Evolutionary conservation across 352 stramenopile genomes (phyloP), one percentile per base, ranked within the genome.

Genomic region (Globisporangium emineosum): DNA sequence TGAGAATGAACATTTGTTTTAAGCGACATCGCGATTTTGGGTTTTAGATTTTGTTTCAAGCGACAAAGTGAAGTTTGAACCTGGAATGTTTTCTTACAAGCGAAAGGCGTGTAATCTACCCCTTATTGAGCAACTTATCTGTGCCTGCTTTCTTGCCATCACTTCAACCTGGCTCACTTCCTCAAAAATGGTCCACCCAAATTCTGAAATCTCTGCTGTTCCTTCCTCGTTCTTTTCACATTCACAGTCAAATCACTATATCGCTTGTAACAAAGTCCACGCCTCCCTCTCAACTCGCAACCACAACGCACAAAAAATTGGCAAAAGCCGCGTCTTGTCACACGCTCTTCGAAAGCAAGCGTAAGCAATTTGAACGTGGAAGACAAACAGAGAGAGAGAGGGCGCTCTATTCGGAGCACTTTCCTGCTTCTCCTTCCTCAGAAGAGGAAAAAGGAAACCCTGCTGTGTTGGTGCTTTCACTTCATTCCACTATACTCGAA

Each of bases 141-240:
- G 12, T 12, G 35, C n/a, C 33, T 40, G 33, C 15, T 40, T 40
- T 13, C 9, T 40, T 9, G 12, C 19, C 40, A 25, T 29, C 55
- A 60, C 54, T 60, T 60, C 54, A 60, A 60, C 33, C 55, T 60
- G 55, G 55, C 55, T 60, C 13, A 5, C 37, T 45, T 45, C 37
- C 37, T 45, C 8, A 27, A 57, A 57, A 29, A n/a, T n/a, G n/a
- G n/a, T 19, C 15, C 5, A 45, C 15, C 37, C 15, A 45, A n/a
- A 45, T 2, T 6, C 37, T 43, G 32, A 37, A 10, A 9, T n/a
- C n/a, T n/a, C n/a, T n/a, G n/a, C n/a, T n/a, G n/a, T n/a, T n/a
- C n/a, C n/a, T n/a, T n/a, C n/a, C n/a, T n/a, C n/a, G n/a, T n/a
- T n/a, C n/a, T n/a, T n/a, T n/a, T n/a, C n/a, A n/a, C n/a, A n/a